Conservation (phyloP, 352 stramenopile genomes). For the Globisporangium cystogenes region DNA sequence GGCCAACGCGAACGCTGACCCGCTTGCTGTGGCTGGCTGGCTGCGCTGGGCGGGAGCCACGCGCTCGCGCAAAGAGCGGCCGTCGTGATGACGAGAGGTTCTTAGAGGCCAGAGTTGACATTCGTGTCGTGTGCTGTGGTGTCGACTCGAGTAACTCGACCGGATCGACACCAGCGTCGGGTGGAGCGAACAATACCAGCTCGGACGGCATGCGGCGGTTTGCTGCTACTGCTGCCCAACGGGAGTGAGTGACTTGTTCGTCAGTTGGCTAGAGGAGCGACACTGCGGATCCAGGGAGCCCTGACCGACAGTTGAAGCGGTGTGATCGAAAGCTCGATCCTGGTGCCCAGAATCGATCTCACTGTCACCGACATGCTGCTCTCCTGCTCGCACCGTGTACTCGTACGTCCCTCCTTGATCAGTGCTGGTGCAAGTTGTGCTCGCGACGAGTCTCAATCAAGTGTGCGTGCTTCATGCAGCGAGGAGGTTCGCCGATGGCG, state of each 20-base stretch:
- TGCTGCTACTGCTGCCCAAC: background rate
- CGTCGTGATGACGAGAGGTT: background rate
- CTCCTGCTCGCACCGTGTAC: conserved; percentile 1
- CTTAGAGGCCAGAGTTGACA: background rate
- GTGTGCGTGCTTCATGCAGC: background rate
- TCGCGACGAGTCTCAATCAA: background rate
- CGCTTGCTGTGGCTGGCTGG: too few species aligned
- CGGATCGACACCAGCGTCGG: background rate
- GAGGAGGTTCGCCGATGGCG: background rate
- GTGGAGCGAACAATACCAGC: background rate
- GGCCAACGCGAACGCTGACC: background rate
- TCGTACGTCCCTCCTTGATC: background rate
- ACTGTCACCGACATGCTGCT: background rate
- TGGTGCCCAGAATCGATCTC: background rate
- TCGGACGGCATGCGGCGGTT: background rate
- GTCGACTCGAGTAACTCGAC: too few species aligned
- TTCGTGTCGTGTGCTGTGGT: background rate
- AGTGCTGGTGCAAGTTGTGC: background rate
- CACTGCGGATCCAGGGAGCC: background rate
- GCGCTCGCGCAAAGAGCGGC: background rate
- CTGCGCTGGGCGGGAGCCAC: background rate
- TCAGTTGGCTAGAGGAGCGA: background rate
- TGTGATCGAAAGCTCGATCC: background rate
- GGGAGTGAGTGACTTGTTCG: too few species aligned
- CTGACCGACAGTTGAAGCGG: background rate